phyloP scores from a whole-genome alignment of 1,284 basidiomycete species.

The Ustilago curta region DNA sequence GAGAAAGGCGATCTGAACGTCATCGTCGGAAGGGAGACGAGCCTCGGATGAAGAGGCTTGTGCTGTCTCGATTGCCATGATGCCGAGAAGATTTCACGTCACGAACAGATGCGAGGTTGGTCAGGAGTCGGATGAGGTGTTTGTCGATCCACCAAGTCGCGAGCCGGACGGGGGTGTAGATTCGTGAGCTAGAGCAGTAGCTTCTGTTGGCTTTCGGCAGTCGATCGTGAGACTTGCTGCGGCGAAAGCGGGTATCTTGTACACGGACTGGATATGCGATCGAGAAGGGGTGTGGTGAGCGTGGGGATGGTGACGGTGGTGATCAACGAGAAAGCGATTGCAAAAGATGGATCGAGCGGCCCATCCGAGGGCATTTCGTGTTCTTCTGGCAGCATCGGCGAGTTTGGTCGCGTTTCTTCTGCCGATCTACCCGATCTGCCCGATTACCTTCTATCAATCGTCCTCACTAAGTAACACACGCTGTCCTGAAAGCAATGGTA shows the following conservation, averaged over 20 bases:
- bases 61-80: conserved; percentile 19
- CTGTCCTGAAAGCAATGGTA: too few relatives aligned
- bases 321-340: neutral
- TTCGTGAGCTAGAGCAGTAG: too few relatives aligned
- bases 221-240: too few relatives aligned
- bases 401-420: neutral
- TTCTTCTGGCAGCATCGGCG: conserved; percentile 21
- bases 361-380: conserved; percentile 13
- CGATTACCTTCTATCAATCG: conserved; percentile 11
- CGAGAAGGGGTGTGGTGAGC: neutral
- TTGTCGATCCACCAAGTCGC: neutral
- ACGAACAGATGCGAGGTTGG: neutral
- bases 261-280: neutral
- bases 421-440: conserved; percentile 2
- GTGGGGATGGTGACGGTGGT: neutral
- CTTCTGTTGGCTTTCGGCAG: too few relatives aligned
- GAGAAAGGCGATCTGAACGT: conserved; percentile 56
- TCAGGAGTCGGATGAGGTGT: neutral
- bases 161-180: too few relatives aligned
- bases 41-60: conserved; percentile 20
- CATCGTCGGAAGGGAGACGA: conserved; percentile 37
- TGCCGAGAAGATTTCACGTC: neutral
- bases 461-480: too few relatives aligned
- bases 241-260: neutral
- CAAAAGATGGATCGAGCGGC: conserved; percentile 10